Conservation (phyloP, 1,284 basidiomycete genomes). For the Vanrija humicola region DNA sequence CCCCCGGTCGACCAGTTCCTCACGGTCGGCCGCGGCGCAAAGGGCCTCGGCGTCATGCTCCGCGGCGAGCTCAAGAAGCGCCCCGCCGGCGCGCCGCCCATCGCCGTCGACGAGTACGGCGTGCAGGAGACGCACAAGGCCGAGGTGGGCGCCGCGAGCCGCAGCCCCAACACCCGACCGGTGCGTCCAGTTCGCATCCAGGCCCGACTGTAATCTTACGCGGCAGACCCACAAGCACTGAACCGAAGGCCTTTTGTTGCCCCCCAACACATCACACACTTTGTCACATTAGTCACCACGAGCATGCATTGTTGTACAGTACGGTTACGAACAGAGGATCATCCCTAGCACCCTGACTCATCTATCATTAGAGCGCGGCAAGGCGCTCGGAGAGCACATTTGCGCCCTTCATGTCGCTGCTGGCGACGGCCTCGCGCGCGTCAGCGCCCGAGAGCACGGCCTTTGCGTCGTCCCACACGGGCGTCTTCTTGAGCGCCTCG, state of each 20-base stretch:
- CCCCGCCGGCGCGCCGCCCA: slow-evolving; percentile 23
- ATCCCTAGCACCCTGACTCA: background rate
- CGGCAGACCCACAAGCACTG: too few relatives aligned
- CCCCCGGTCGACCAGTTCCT: slow-evolving; percentile 36
- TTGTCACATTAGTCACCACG: background rate
- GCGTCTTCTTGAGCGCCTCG: slow-evolving; percentile 56
- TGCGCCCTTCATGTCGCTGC: slow-evolving; percentile 44
- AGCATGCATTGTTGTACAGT: slow-evolving; percentile 8
- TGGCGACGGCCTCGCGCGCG: slow-evolving; percentile 39
- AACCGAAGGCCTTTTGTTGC: too few relatives aligned
- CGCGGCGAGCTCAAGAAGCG: slow-evolving; percentile 40
- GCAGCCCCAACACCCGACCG: background rate
- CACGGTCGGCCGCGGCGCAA: slow-evolving; percentile 45
- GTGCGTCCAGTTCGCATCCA: too few relatives aligned
- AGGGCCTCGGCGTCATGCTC: slow-evolving; percentile 47
- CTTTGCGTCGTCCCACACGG: slow-evolving; percentile 53
- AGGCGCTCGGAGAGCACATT: slow-evolving; percentile 42
- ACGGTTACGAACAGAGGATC: background rate
- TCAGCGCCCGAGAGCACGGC: slow-evolving; percentile 57
- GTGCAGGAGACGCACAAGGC: slow-evolving; percentile 18
- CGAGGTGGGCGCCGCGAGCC: background rate
- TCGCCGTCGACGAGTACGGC: slow-evolving; percentile 39
- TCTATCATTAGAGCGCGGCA: slow-evolving; percentile 20
- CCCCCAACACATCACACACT: too few relatives aligned
- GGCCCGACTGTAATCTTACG: too few relatives aligned